Evolutionary conservation across 305 asterid genomes (phyloP), one percentile per base, ranked within the genome.

Genomic region (Petunia hybrid): DNA sequence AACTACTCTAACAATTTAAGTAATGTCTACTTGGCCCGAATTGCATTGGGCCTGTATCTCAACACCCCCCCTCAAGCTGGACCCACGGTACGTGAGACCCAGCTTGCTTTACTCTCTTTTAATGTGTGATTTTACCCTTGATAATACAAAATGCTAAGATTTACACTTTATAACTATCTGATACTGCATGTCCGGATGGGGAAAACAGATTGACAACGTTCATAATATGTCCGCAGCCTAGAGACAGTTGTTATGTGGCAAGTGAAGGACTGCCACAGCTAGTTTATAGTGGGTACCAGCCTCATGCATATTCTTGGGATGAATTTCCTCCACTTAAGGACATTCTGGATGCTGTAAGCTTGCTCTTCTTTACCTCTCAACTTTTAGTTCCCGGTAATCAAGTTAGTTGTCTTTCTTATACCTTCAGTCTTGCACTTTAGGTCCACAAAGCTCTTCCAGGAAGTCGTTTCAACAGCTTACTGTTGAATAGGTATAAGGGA

Each of bases 161-260:
- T 8, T 40, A 53, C 76, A 62, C 53, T 70, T 35, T 22, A 53
- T 48, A 6, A 43, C 65, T 22, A 56, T 16, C 78, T 62, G 31
- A 55, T 13, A 61, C 48, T 3, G 42, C 59, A 35, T 16, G 31
- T 63, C 61, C 46, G 38, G 45, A 3, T 35, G 39, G 35, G 45
- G 36, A 35, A 63, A 45, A 45, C 10, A 60, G 59, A 57, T 57
- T 74, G 22, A 40, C 16, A 51, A 13, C 41, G n/a, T 71, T 70
- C 6, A 48, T 45, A 59, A 80, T 56, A 67, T 69, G 57, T 78
- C 42, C 62, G 65, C 91, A 94, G 98, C 98, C 97, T 9, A 90
- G 98, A 80, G 99, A 96, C 79, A 88, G 87, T 22, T 96, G 98
- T 85, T 96, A 96, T 78, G 85, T 96, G 63, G 97, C 99, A 5